phyloP scores from a whole-genome alignment of 768 basidiomycete species.

The Leccinum broughii region DNA sequence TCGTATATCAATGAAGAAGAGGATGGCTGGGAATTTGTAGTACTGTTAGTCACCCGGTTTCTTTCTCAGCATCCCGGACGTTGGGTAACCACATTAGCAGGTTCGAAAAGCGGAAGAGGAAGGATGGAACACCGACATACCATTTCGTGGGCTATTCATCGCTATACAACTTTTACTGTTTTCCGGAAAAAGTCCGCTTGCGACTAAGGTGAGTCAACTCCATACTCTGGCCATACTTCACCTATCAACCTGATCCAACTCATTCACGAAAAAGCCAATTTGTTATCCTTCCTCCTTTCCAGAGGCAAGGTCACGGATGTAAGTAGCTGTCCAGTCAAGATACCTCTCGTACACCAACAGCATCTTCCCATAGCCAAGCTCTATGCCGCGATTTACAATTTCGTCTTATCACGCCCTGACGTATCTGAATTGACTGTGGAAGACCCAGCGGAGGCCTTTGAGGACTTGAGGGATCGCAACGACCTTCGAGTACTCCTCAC shows the following conservation, averaged over 20 bases:
- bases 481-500: constrained; percentile 79
- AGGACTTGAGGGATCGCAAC: constrained; percentile 91
- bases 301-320: constrained; percentile 90
- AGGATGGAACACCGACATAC: constrained; percentile 59
- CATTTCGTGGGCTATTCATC: constrained; percentile 96
- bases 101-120: constrained; percentile 80
- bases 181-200: constrained; percentile 86
- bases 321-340: constrained; percentile 30
- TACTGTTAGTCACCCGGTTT: constrained; percentile 59
- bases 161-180: constrained; percentile 94
- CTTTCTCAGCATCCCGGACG: neutral
- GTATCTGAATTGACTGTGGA: constrained; percentile 96
- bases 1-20: constrained; percentile 95
- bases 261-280: constrained; percentile 70
- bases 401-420: constrained; percentile 60
- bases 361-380: constrained; percentile 61
- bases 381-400: constrained; percentile 82
- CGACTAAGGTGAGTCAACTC: constrained; percentile 69
- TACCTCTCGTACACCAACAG: neutral
- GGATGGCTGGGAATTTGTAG: constrained; percentile 89
- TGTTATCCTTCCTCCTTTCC: constrained; percentile 88
- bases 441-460: constrained; percentile 97
- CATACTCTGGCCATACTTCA: neutral
- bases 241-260: neutral
- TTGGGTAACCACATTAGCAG: constrained; percentile 39